Evolutionary conservation across 179 eudicot genomes (phyloP), one percentile per base, ranked within the genome.

Genomic region (Amaranthus tricolor): DNA sequence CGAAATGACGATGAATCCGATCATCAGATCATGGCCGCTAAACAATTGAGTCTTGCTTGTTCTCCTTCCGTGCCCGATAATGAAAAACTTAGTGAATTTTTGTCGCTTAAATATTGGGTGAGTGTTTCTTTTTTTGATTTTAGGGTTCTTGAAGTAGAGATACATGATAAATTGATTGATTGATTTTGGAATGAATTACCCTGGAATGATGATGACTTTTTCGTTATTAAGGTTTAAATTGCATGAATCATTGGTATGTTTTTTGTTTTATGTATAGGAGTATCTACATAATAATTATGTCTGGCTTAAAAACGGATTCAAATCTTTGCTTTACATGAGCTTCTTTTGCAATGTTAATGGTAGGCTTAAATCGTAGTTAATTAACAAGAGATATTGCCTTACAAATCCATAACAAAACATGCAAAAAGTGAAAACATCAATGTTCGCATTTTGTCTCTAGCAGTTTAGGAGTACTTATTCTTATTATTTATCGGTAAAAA

Each of bases 81-180:
- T 67, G 85, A 86, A 49, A 78, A 82, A n/a, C 84, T 84, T 2
- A 86, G 89, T n/a, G 97, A 92, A 64, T 89, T 85, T 60, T 68
- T 90, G 2, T 89, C 94, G 71, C 86, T 88, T 68, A 89, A 89
- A n/a, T 94, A 90, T 66, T 94, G 97, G 98, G 98, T 94, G 81
- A 79, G 80, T 78, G 44, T 31, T 62, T 67, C 7, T 9, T n/a
- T 66, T 66, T 62, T 21, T 11, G 13, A 6, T 50, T 62, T 66
- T 21, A 66, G 49, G 79, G 57, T 43, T 24, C 60, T 65, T 9
- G 20, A 44, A 58, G 63, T 64, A 0, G 10, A 31, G 13, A 10
- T 65, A 53, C 24, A 19, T 54, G 53, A 61, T 52, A 63, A 1
- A 52, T 67, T 50, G 21, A 49, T 60, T 76, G 69, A 47, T 4